Conservation (phyloP, 495 filamentous ascomycete genomes). For the Articulospora tetracladia region DNA sequence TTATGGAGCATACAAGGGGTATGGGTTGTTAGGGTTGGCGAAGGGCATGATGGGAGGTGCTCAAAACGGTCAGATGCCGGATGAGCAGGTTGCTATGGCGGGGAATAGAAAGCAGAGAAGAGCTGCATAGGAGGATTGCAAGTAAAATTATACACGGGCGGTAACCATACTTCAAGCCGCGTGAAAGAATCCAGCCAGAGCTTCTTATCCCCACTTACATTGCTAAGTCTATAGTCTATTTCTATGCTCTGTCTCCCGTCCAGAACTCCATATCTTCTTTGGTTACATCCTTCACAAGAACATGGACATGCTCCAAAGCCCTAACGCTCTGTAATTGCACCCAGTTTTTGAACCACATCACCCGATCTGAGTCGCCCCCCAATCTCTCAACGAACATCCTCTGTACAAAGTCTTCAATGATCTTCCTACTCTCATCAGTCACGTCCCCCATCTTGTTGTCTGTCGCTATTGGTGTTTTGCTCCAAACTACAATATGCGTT, state of each 20-base stretch:
- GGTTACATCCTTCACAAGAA: constrained; percentile 25
- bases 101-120: constrained; percentile 45
- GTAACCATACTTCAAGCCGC: neutral
- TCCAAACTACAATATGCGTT: constrained; percentile 69
- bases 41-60: constrained; percentile 56
- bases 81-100: constrained; percentile 29
- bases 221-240: neutral
- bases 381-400: constrained; percentile 60
- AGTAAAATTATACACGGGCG: neutral
- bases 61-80: constrained; percentile 30
- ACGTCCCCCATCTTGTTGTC: constrained; percentile 64
- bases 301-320: constrained; percentile 73
- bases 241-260: constrained; percentile 14
- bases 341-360: constrained; percentile 96
- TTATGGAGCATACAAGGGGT: constrained; percentile 68
- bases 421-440: constrained; percentile 57
- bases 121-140: constrained; percentile 14
- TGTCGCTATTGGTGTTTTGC: constrained; percentile 52
- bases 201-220: too few relatives aligned
- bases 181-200: too few relatives aligned
- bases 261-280: constrained; percentile 23
- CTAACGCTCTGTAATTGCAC: constrained; percentile 82
- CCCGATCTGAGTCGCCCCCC: constrained; percentile 49
- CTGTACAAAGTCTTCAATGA: constrained; percentile 65
- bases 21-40: constrained; percentile 59